Evolutionary conservation across 2,329 filamentous ascomycete species (phyloP).

Genomic region (Pseudogymnoascus sp.): DNA sequence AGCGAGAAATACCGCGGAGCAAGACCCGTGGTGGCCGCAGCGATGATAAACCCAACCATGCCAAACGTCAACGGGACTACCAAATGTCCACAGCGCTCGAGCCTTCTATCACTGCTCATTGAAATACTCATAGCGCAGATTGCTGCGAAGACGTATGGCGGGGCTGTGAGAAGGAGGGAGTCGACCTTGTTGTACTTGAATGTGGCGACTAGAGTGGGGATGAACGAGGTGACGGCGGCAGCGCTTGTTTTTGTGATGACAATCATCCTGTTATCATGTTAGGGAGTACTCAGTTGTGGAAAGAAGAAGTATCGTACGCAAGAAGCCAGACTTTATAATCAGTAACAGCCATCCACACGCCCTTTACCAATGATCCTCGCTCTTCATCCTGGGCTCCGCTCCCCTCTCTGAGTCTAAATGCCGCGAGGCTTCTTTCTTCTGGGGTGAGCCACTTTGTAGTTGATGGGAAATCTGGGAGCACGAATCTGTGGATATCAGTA

Average conservation of each 20-base stretch:
- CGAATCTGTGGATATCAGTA: slow-evolving; percentile 15
- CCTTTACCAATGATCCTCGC: slow-evolving; percentile 11
- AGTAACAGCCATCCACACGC: slow-evolving; percentile 16
- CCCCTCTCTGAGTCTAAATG: slow-evolving; percentile 13
- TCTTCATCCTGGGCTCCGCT: slow-evolving; percentile 14
- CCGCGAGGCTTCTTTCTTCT: slow-evolving; percentile 16
- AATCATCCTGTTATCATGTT: not conserved
- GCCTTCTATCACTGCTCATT: not conserved
- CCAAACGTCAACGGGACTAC: slow-evolving; percentile 16
- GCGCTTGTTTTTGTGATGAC: slow-evolving; percentile 12
- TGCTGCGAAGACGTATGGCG: slow-evolving; percentile 20
- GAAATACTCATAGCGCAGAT: not conserved
- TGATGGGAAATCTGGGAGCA: slow-evolving; percentile 44
- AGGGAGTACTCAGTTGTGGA: not conserved
- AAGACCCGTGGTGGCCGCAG: slow-evolving; percentile 14
- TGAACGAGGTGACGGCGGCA: slow-evolving; percentile 13
- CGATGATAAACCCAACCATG: slow-evolving; percentile 18
- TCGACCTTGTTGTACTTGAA: slow-evolving; percentile 16
- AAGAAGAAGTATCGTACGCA: not conserved
- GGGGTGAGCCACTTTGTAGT: slow-evolving; percentile 17
- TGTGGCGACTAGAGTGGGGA: slow-evolving; percentile 28
- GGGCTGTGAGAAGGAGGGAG: slow-evolving; percentile 19
- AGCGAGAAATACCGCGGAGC: slow-evolving; percentile 19
- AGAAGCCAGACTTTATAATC: slow-evolving; percentile 20
- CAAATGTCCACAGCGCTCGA: slow-evolving; percentile 14